Evolutionary conservation across 164 flowering plant genomes (phyloP).

Genomic region (Sextonia rubra): DNA sequence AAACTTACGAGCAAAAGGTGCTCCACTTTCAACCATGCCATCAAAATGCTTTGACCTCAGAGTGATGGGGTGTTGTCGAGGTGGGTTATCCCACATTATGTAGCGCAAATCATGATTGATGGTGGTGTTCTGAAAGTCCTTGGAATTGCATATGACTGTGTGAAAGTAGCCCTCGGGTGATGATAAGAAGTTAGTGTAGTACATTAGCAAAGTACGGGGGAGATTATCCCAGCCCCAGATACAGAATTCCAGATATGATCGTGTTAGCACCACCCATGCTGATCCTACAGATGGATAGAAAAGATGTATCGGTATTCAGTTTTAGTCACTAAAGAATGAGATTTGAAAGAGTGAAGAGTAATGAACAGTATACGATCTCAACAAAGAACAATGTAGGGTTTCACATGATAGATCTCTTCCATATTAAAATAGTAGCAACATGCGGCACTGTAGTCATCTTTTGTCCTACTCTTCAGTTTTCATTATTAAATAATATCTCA

Average conservation of each 20-base stretch:
- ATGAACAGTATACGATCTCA: no score
- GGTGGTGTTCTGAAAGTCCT: slow-evolving; percentile 70
- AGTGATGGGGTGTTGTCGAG: slow-evolving; percentile 42
- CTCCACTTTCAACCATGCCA: slow-evolving; percentile 67
- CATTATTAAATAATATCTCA: no score
- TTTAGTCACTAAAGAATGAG: background rate
- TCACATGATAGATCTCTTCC: no score
- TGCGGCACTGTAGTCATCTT: no score
- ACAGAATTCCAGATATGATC: slow-evolving; percentile 64
- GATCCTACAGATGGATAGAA: slow-evolving; percentile 45
- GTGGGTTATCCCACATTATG: slow-evolving; percentile 60
- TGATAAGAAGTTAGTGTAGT: slow-evolving; percentile 71
- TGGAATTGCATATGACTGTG: slow-evolving; percentile 71
- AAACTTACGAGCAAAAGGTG: slow-evolving; percentile 64
- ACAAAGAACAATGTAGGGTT: no score
- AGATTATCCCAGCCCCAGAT: slow-evolving; percentile 89
- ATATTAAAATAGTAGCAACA: no score
- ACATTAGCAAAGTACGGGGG: slow-evolving; percentile 85
- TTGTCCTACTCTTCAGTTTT: no score
- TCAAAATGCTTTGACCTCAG: slow-evolving; percentile 39
- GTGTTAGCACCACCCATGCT: slow-evolving; percentile 58
- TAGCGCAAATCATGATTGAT: slow-evolving; percentile 77
- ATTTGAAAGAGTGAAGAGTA: no score
- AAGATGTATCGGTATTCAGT: background rate
- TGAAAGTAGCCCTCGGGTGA: slow-evolving; percentile 86